Base-by-base conservation (phyloP, 2,329 filamentous ascomycete species). In the Aplosporella prunicola region DNA sequence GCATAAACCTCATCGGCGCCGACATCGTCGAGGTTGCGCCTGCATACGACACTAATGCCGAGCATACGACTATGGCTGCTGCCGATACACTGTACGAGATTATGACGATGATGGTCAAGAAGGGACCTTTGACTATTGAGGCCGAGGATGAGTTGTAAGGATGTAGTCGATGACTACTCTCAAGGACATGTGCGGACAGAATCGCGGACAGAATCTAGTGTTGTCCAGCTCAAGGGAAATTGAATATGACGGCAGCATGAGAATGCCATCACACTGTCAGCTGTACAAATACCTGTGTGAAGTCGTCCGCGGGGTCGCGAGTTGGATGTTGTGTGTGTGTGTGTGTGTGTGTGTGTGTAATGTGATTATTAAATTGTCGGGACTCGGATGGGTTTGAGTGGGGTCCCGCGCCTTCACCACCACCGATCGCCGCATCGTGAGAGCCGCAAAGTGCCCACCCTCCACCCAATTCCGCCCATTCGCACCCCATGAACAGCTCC, bases 31-130 rank as follows among this genome's bases (percentile, higher is more conserved):
- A 85, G 59, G 80, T 86, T 33, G 78, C 78, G 48, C 78, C 78
- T 4, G 78, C 78, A 0, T 82, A 82, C 47, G 78, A 82, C 49
- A 82, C 78, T 5, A 82, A 82, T 45, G 78, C 79, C 2, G 78
- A 82, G 60, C 66, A 75, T 45, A 82, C 78, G 1, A 82, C 78
- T n/a, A 82, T 82, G 77, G 78, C 78, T 1, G 78, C 78, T 2
- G 78, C 78, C 60, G 72, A 87, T 57, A 73, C 74, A 0, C 60
- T 88, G 14, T 88, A 81, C 51, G 82, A 89, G 59, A 74, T 88
- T 32, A 82, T 87, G 73, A 83, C 76, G 9, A 69, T 88, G 43
- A 88, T 87, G 82, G 80, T 86, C 11, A 84, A 86, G 69, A 78
- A 77, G 49, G 82, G 82, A 0, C 80, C 80, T 0, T 61, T 85